Conservation (phyloP, 2,329 filamentous ascomycete species). For the Lasiodiplodia sp. region DNA sequence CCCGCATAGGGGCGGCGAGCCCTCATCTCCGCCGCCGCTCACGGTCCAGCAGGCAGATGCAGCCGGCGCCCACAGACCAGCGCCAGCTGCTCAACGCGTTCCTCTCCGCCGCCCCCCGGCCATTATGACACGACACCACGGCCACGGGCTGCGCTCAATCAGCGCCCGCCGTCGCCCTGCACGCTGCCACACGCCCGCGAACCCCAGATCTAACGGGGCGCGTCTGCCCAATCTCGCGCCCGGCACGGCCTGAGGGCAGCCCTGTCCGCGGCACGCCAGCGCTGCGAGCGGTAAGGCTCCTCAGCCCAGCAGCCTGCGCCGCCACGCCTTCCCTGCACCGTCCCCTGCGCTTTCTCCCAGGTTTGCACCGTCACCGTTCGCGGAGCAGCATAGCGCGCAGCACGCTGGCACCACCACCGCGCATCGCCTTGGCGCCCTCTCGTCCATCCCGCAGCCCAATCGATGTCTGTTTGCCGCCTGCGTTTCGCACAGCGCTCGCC, state of each 20-base stretch:
- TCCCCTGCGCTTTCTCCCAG: slow-evolving; percentile 21
- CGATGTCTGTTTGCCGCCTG: slow-evolving; percentile 14
- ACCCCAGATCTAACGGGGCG: slow-evolving; percentile 26
- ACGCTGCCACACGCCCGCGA: slow-evolving; percentile 22
- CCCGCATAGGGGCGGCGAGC: slow-evolving; percentile 24
- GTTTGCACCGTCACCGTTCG: slow-evolving; percentile 26
- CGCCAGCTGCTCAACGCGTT: slow-evolving; percentile 17
- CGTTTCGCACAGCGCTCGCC: slow-evolving; percentile 10
- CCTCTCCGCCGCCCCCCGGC: slow-evolving; percentile 26
- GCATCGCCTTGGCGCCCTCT: slow-evolving; percentile 19
- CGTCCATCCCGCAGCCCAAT: slow-evolving; percentile 21
- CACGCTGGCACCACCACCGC: slow-evolving; percentile 10
- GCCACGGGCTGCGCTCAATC: slow-evolving; percentile 19
- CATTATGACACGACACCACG: slow-evolving; percentile 23
- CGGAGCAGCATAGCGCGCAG: slow-evolving; percentile 24
- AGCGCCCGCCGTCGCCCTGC: slow-evolving; percentile 18
- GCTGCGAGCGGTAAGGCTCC: slow-evolving; percentile 22
- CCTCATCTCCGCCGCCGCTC: slow-evolving; percentile 19
- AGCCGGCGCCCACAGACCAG: neutral
- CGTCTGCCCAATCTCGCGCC: slow-evolving; percentile 23
- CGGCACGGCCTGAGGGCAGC: slow-evolving; percentile 16
- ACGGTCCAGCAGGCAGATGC: slow-evolving; percentile 18
- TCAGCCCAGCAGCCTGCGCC: slow-evolving; percentile 21
- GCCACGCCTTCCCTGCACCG: slow-evolving; percentile 26
- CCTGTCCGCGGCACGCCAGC: slow-evolving; percentile 25